Percentiles rank a stretch among this genome's conserved stretches.
Evolutionary conservation across 257 asterid genomes (phyloP).

Genomic region (Solanum gandarillasii): DNA sequence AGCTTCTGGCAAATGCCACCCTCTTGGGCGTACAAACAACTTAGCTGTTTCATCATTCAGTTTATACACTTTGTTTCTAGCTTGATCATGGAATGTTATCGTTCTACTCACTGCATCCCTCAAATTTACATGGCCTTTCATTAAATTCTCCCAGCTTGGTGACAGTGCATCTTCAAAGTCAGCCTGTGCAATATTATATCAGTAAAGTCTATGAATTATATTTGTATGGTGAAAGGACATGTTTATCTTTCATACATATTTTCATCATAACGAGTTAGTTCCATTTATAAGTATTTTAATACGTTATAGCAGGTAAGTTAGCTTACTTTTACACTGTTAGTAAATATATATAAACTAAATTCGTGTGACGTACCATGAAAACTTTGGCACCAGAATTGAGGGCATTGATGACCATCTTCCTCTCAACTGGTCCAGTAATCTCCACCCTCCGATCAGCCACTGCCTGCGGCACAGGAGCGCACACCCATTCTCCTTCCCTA

Average conservation of each 20-base stretch:
- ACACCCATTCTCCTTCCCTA: conserved; percentile 68
- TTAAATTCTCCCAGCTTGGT: conserved; percentile 88
- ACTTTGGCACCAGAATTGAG: conserved; percentile 96
- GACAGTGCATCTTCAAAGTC: conserved; percentile 95
- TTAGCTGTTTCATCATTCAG: conserved; percentile 66
- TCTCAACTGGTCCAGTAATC: conserved; percentile 91
- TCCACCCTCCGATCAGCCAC: conserved; percentile 91
- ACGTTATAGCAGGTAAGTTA: not conserved
- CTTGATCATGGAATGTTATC: conserved; percentile 66
- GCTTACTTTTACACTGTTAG: not conserved
- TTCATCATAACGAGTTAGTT: not conserved
- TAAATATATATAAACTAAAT: not conserved
- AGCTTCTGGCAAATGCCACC: conserved; percentile 93
- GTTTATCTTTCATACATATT: not conserved
- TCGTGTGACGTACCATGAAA: conserved; percentile 53
- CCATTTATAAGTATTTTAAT: not conserved
- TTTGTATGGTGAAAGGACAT: not conserved
- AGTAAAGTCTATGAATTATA: not conserved
- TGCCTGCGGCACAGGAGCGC: conserved; percentile 52
- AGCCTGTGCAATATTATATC: conserved; percentile 30
- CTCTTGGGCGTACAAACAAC: conserved; percentile 96
- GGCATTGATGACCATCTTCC: conserved; percentile 96
- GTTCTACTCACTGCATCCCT: conserved; percentile 78
- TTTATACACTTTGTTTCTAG: conserved; percentile 62
- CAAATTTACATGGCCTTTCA: conserved; percentile 73